A percentile compares a stretch with the other conserved stretches of the same genome.
phyloP scores from a whole-genome alignment of 345 rosid genomes.

The Turritis glabra region DNA sequence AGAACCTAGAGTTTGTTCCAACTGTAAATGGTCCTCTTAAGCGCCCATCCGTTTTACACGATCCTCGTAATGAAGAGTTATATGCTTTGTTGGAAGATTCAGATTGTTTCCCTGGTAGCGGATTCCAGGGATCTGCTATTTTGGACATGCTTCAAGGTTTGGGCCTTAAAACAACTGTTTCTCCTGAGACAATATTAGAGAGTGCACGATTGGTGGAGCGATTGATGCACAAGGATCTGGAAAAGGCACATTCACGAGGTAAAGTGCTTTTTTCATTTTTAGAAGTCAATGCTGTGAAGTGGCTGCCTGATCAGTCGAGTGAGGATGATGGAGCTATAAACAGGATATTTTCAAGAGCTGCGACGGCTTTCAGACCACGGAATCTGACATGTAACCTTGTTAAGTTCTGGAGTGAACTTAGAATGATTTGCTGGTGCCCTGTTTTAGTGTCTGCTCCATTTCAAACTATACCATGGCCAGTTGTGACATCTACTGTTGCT shows the following conservation, averaged over 20 bases:
- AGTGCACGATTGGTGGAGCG: constrained; percentile 81
- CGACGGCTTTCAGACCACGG: constrained; percentile 81
- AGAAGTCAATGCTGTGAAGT: constrained; percentile 88
- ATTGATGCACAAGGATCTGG: constrained; percentile 64
- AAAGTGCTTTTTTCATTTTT: constrained; percentile 84
- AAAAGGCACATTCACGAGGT: constrained; percentile 73
- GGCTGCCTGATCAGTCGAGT: constrained; percentile 68
- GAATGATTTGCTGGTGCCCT: constrained; percentile 94
- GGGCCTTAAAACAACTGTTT: constrained; percentile 80
- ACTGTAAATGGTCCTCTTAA: constrained; percentile 59
- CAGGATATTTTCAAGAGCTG: constrained; percentile 79
- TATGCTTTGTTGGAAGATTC: constrained; percentile 80
- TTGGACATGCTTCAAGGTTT: constrained; percentile 86
- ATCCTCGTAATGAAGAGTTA: constrained; percentile 89
- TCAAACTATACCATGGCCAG: constrained; percentile 85
- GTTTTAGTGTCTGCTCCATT: constrained; percentile 86
- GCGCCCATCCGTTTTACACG: constrained; percentile 69
- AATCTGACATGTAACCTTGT: constrained; percentile 71
- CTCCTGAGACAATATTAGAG: constrained; percentile 76
- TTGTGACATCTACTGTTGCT: constrained; percentile 78
- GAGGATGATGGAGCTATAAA: constrained; percentile 67
- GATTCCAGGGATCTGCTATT: constrained; percentile 61
- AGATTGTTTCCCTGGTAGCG: constrained; percentile 70
- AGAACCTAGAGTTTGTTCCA: constrained; percentile 83
- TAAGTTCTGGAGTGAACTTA: constrained; percentile 87